A percentile compares a stretch with the other conserved stretches of the same genome.
Conservation (phyloP, 106 monocot species). For the Iris macrosiphon region DNA sequence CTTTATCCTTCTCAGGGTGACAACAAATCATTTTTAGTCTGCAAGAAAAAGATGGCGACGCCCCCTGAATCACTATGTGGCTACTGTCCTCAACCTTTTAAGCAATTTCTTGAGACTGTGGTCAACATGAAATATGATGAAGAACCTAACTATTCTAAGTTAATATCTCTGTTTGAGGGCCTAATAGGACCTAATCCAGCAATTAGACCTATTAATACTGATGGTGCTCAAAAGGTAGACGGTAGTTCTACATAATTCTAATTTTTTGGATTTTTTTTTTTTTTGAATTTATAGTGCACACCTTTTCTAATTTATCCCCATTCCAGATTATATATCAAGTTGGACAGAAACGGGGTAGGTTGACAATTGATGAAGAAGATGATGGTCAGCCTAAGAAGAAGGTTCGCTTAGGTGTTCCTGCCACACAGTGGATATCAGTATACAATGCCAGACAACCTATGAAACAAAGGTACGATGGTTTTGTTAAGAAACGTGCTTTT, state of each 20-base stretch:
- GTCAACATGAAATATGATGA: slow-evolving; percentile 86
- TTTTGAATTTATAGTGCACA: too few relatives aligned
- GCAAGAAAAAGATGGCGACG: slow-evolving; percentile 88
- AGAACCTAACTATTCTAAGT: slow-evolving; percentile 81
- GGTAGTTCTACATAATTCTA: too few relatives aligned
- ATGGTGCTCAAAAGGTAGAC: slow-evolving; percentile 83
- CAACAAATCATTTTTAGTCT: slow-evolving; percentile 74
- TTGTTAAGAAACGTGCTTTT: too few relatives aligned
- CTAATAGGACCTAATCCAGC: slow-evolving; percentile 63
- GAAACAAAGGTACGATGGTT: slow-evolving; percentile 57
- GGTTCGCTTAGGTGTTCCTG: slow-evolving; percentile 57
- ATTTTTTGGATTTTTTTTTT: neutral
- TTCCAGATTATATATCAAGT: slow-evolving; percentile 33
- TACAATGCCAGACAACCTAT: slow-evolving; percentile 74
- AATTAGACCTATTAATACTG: slow-evolving; percentile 64
- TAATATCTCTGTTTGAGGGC: slow-evolving; percentile 64
- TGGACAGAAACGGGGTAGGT: slow-evolving; percentile 66
- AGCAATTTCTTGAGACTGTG: slow-evolving; percentile 65
- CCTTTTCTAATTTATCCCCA: neutral
- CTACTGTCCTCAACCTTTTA: slow-evolving; percentile 70
- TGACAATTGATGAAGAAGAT: slow-evolving; percentile 47
- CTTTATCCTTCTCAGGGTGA: slow-evolving; percentile 41
- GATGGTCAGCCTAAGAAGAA: slow-evolving; percentile 67
- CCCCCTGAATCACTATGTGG: slow-evolving; percentile 67
- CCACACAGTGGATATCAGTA: slow-evolving; percentile 75